A percentile compares a stretch with the other conserved stretches of the same genome.
These are phyloP conservation scores for Sphenostylis stenocarpa DNA, from an alignment of 306 rosid species.

Conservation along the genomic window DNA sequence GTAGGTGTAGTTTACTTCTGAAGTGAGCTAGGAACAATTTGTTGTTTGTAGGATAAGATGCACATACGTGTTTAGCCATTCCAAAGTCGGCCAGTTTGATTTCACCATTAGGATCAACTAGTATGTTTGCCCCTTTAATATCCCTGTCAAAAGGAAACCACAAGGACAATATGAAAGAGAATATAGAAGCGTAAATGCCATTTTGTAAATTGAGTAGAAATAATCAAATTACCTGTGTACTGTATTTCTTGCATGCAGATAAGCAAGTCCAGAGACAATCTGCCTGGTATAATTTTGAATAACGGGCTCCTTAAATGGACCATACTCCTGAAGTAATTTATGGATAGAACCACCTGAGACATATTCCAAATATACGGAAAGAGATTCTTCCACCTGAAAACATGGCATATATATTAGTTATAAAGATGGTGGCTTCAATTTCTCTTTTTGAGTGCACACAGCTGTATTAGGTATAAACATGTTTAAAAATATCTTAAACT, in stretches of 20 bases:
- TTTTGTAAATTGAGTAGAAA: slow-evolving; percentile 11
- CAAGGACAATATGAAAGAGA: slow-evolving; percentile 13
- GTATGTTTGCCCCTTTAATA: slow-evolving; percentile 97
- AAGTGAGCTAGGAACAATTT: slow-evolving; percentile 34
- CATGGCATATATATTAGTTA: slow-evolving; percentile 20
- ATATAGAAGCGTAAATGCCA: neutral
- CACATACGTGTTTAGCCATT: slow-evolving; percentile 92
- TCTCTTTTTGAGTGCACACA: neutral
- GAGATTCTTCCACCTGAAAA: slow-evolving; percentile 77
- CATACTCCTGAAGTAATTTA: slow-evolving; percentile 93
- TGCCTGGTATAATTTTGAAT: slow-evolving; percentile 91
- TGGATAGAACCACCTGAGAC: slow-evolving; percentile 97
- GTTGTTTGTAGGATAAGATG: slow-evolving; percentile 32
- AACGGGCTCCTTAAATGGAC: slow-evolving; percentile 85
- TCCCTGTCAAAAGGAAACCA: slow-evolving; percentile 67
- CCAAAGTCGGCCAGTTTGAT: slow-evolving; percentile 98
- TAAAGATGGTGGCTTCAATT: neutral
- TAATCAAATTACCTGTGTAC: slow-evolving; percentile 74
- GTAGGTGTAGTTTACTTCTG: slow-evolving; percentile 12
- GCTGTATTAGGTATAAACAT: slow-evolving; percentile 10
- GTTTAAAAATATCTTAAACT: neutral
- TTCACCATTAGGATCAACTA: slow-evolving; percentile 94
- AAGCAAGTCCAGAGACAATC: slow-evolving; percentile 92
- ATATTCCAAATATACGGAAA: slow-evolving; percentile 88
- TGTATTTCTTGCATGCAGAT: slow-evolving; percentile 90